Percentiles rank a stretch among this genome's conserved stretches.
Conservation (phyloP, 2,329 filamentous ascomycete genomes). For the Pseudogymnoascus sp. region DNA sequence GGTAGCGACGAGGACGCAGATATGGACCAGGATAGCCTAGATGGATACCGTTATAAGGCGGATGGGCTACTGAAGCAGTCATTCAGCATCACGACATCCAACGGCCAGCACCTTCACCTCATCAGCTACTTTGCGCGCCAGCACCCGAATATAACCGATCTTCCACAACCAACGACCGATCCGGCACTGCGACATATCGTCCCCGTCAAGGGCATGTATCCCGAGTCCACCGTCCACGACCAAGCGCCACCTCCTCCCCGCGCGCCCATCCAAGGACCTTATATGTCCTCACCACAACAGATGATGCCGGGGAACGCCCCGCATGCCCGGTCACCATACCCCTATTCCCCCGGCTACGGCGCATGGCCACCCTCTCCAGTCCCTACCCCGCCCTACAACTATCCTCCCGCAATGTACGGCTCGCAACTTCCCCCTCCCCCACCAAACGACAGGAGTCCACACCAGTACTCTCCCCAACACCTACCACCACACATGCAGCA, state of each 20-base stretch:
- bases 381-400: conserved; percentile 46
- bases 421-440: conserved; percentile 26
- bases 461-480: conserved; percentile 23
- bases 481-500: conserved; percentile 29
- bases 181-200: conserved; percentile 72
- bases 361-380: conserved; percentile 50
- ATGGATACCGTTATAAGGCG: conserved; percentile 90
- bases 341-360: conserved; percentile 37
- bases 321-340: conserved; percentile 31
- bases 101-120: conserved; percentile 84
- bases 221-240: conserved; percentile 88
- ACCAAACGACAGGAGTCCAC: conserved; percentile 24
- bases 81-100: conserved; percentile 94
- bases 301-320: conserved; percentile 33
- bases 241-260: conserved; percentile 74
- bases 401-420: conserved; percentile 33
- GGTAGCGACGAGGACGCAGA: conserved; percentile 78
- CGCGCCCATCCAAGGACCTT: conserved; percentile 54
- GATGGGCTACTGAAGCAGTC: conserved; percentile 99
- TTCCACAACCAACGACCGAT: conserved; percentile 78
- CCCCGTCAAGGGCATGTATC: conserved; percentile 91
- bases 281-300: conserved; percentile 35
- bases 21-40: conserved; percentile 62
- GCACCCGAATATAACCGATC: conserved; percentile 61
- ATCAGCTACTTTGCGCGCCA: conserved; percentile 94